Conservation (phyloP, 129 eudicot genomes). For the Chrysanthemum makinoi region DNA sequence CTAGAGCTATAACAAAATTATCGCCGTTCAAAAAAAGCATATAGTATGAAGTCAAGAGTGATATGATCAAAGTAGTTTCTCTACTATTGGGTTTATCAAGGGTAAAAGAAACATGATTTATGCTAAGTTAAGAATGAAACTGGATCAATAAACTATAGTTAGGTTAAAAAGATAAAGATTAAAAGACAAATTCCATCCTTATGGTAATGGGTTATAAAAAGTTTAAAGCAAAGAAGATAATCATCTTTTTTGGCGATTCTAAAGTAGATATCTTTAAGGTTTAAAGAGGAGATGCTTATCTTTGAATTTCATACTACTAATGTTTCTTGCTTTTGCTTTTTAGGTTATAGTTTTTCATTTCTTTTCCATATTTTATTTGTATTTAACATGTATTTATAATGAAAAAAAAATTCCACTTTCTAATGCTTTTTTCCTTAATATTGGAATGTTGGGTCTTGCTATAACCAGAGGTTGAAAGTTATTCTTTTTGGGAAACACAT, state of each 20-base stretch:
- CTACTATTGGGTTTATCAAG: too few relatives aligned
- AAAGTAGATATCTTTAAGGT: conserved; percentile 52
- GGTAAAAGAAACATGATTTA: not conserved
- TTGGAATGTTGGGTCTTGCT: conserved; percentile 68
- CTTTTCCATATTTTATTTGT: conserved; percentile 15
- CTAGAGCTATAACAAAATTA: too few relatives aligned
- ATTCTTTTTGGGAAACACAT: conserved; percentile 59
- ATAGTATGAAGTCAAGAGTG: not conserved
- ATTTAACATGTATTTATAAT: too few relatives aligned
- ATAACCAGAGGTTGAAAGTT: conserved; percentile 63
- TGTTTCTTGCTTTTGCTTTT: conserved; percentile 40
- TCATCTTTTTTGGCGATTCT: conserved; percentile 58
- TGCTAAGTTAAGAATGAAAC: conserved; percentile 4
- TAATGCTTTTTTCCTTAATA: conserved; percentile 44
- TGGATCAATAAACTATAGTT: conserved; percentile 14
- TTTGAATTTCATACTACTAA: conserved; percentile 39
- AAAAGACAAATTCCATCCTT: conserved; percentile 62
- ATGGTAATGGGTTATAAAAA: conserved; percentile 44
- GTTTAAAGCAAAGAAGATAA: conserved; percentile 55
- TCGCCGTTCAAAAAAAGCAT: not conserved
- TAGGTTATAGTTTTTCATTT: conserved; percentile 18
- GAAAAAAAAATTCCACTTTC: conserved; percentile 33
- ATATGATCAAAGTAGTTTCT: too few relatives aligned
- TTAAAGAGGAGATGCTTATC: conserved; percentile 58
- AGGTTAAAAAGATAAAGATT: conserved; percentile 30